Conservation (phyloP, 805 yeast species). For the Saccharomycopsis sp. region DNA sequence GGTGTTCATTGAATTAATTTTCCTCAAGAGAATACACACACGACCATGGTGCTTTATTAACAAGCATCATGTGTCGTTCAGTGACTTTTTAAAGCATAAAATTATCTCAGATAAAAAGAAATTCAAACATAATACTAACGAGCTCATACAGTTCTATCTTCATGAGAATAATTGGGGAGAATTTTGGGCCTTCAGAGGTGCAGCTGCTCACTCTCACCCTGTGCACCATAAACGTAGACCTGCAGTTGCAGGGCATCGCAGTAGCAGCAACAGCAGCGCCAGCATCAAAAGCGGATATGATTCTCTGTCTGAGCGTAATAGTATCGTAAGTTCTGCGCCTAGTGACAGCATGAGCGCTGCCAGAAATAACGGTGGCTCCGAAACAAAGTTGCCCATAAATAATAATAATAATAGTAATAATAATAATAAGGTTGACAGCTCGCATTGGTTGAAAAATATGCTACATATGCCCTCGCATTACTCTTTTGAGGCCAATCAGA, state of each 20-base stretch:
- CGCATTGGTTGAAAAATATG: conserved; percentile 16
- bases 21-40: conserved; percentile 12
- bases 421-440: background rate
- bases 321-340: background rate
- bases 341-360: background rate
- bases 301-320: background rate
- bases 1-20: conserved; percentile 18
- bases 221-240: background rate
- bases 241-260: background rate
- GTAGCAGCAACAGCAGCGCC: background rate
- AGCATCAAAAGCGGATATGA: background rate
- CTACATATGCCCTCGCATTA: conserved; percentile 6
- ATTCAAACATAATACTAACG: conserved; percentile 4
- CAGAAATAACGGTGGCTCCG: too few relatives aligned
- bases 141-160: conserved; percentile 16
- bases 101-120: conserved; percentile 3
- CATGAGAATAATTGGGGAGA: conserved; percentile 19
- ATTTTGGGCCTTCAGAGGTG: conserved; percentile 13
- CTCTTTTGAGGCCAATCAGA: conserved; percentile 10
- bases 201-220: background rate
- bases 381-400: too few relatives aligned
- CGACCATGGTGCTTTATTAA: conserved; percentile 22
- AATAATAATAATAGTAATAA: too few relatives aligned
- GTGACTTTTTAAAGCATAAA: conserved; percentile 17
- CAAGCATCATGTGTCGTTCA: conserved; percentile 15